Percentiles rank a stretch among this genome's conserved stretches.
Evolutionary conservation across 345 rosid species (phyloP).

Genomic region (Clausena lansium): DNA sequence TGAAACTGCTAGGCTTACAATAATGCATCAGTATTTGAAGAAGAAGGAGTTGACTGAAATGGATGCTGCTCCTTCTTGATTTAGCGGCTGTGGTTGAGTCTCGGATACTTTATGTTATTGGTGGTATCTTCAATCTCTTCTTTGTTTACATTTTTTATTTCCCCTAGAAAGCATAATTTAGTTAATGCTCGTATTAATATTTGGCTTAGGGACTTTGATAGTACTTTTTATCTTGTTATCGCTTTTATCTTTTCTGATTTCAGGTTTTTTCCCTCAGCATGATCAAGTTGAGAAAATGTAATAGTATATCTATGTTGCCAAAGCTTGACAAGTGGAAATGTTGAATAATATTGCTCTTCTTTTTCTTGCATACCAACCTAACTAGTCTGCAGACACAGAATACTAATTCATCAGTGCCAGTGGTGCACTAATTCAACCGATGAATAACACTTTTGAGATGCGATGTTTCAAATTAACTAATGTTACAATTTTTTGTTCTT

Average conservation of each 20-base stretch:
- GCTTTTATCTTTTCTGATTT: neutral
- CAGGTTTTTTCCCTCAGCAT: neutral
- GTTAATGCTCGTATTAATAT: neutral
- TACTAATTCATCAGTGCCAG: neutral
- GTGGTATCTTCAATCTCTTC: constrained; percentile 11
- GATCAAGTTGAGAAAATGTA: neutral
- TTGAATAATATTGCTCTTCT: neutral
- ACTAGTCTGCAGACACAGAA: neutral
- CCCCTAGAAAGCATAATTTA: neutral
- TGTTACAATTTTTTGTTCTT: neutral
- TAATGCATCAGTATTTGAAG: constrained; percentile 71
- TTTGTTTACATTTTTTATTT: neutral
- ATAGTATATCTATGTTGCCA: neutral
- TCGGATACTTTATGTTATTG: constrained; percentile 3
- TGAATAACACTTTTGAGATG: neutral
- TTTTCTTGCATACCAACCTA: neutral
- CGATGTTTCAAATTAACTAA: neutral
- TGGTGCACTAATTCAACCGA: neutral
- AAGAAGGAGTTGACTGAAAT: constrained; percentile 45
- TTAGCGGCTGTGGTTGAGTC: constrained; percentile 1
- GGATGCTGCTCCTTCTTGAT: constrained; percentile 31
- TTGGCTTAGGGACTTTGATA: constrained; percentile 1
- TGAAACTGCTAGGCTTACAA: constrained; percentile 82
- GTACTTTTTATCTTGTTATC: neutral
- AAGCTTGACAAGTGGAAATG: neutral